Evolutionary conservation across 1,284 basidiomycete species (phyloP).

Genomic region (Cryptococcus wingfieldii): DNA sequence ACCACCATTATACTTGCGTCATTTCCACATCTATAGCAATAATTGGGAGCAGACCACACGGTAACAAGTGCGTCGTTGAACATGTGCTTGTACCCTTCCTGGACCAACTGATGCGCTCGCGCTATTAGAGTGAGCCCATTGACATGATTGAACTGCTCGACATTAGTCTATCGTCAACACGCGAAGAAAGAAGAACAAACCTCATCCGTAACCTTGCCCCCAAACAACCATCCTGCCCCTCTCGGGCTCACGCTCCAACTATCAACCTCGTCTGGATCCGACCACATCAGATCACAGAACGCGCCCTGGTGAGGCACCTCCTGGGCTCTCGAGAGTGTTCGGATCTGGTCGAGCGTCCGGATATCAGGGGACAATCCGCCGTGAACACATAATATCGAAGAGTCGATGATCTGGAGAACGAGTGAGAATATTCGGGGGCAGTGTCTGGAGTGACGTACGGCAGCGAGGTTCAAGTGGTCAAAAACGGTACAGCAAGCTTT

Average conservation of each 20-base stretch:
- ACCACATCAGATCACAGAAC: slow-evolving; percentile 98
- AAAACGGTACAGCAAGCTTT: slow-evolving; percentile 94
- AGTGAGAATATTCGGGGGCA: not conserved
- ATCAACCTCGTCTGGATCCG: slow-evolving; percentile 91
- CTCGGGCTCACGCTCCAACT: slow-evolving; percentile 93
- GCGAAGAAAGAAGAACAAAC: slow-evolving; percentile 44
- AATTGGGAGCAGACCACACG: slow-evolving; percentile 97
- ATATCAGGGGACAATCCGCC: slow-evolving; percentile 91
- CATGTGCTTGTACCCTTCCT: slow-evolving; percentile 98
- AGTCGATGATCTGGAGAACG: slow-evolving; percentile 75
- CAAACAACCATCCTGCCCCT: slow-evolving; percentile 96
- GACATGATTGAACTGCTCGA: slow-evolving; percentile 77
- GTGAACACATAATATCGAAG: slow-evolving; percentile 83
- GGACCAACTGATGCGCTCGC: slow-evolving; percentile 89
- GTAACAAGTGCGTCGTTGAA: slow-evolving; percentile 92
- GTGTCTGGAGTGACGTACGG: slow-evolving; percentile 56
- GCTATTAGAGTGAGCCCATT: slow-evolving; percentile 80
- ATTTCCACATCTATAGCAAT: slow-evolving; percentile 81
- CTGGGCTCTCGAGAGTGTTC: slow-evolving; percentile 83
- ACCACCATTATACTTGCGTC: slow-evolving; percentile 71
- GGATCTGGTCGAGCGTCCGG: slow-evolving; percentile 83
- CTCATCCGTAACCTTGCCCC: slow-evolving; percentile 77
- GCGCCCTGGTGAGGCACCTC: slow-evolving; percentile 98
- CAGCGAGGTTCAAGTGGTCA: slow-evolving; percentile 88
- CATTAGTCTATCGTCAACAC: not conserved